Evolutionary conservation across 352 stramenopile genomes (phyloP).

Genomic region (Hyaloperonospora brassicae): DNA sequence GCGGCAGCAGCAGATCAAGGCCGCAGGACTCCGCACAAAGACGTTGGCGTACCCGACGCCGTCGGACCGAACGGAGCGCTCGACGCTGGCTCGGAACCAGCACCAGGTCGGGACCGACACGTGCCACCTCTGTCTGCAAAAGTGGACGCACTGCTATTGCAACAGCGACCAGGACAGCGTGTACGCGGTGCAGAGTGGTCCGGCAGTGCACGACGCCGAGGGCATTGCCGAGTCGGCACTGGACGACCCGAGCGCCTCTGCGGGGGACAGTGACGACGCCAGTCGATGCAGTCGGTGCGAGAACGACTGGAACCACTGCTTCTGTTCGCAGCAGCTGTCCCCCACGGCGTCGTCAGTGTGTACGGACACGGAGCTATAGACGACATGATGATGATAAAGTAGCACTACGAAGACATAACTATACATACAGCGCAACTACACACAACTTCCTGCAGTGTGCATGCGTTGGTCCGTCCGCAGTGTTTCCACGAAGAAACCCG

Average conservation of each 20-base stretch:
- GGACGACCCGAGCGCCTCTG: conserved; percentile 31
- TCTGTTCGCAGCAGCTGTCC: conserved; percentile 67
- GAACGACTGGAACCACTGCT: conserved; percentile 63
- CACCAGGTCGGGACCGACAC: conserved; percentile 58
- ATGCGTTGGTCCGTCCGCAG: no score
- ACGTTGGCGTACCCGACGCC: conserved; percentile 35
- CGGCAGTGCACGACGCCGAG: conserved; percentile 1
- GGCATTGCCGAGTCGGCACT: conserved; percentile 9
- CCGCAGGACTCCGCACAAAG: conserved; percentile 47
- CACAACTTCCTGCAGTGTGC: background rate
- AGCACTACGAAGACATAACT: no score
- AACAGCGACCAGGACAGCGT: conserved; percentile 73
- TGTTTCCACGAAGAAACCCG: no score
- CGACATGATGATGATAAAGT: no score
- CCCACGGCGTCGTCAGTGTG: conserved; percentile 55
- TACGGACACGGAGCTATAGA: conserved; percentile 35
- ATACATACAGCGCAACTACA: background rate
- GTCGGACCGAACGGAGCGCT: conserved; percentile 34
- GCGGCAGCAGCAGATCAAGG: conserved; percentile 62
- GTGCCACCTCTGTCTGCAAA: conserved; percentile 68
- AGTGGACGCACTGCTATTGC: conserved; percentile 86
- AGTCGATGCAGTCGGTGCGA: conserved; percentile 66
- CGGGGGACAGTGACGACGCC: conserved; percentile 42
- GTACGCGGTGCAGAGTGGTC: conserved; percentile 31
- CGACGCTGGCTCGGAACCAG: conserved; percentile 27